A percentile compares a stretch with the other conserved stretches of the same genome.
phyloP scores from a whole-genome alignment of 441 rosid genomes.

The Dalechampia spathulata region DNA sequence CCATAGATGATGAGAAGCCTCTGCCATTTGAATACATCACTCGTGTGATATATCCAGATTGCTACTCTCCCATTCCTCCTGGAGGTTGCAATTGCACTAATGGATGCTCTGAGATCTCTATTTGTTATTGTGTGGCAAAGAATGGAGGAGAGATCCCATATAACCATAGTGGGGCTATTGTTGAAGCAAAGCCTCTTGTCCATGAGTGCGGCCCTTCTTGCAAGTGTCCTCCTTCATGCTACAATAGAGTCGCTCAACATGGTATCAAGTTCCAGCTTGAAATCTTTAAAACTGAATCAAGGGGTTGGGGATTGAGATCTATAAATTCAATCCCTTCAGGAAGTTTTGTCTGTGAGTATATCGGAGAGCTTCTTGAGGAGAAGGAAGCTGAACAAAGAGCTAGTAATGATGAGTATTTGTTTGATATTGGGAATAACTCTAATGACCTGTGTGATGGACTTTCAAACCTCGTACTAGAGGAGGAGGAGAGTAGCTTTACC shows the following conservation, averaged over 20 bases:
- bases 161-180: slow-evolving; percentile 43
- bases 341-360: slow-evolving; percentile 71
- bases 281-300: slow-evolving; percentile 51
- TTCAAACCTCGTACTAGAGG: too few relatives aligned
- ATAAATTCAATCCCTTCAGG: slow-evolving; percentile 46
- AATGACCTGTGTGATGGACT: too few relatives aligned
- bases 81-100: slow-evolving; percentile 44
- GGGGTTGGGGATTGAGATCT: slow-evolving; percentile 84
- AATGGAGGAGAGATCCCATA: slow-evolving; percentile 58
- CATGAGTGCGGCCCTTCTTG: slow-evolving; percentile 72
- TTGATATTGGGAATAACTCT: slow-evolving; percentile 46
- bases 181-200: slow-evolving; percentile 32
- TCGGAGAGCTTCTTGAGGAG: slow-evolving; percentile 53
- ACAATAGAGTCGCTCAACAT: slow-evolving; percentile 55
- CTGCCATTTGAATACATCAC: slow-evolving; percentile 40
- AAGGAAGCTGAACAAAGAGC: slow-evolving; percentile 46
- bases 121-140: slow-evolving; percentile 45
- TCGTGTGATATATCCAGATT: slow-evolving; percentile 36
- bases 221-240: slow-evolving; percentile 55
- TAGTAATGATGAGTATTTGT: slow-evolving; percentile 46
- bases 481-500: slow-evolving; percentile 35
- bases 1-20: slow-evolving; percentile 47
- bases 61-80: too few relatives aligned
- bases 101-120: slow-evolving; percentile 39
- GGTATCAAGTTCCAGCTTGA: slow-evolving; percentile 63